A percentile compares a stretch with the other conserved stretches of the same genome.
Conservation (phyloP, 2,329 filamentous ascomycete species). For the Trichoderma sp. region DNA sequence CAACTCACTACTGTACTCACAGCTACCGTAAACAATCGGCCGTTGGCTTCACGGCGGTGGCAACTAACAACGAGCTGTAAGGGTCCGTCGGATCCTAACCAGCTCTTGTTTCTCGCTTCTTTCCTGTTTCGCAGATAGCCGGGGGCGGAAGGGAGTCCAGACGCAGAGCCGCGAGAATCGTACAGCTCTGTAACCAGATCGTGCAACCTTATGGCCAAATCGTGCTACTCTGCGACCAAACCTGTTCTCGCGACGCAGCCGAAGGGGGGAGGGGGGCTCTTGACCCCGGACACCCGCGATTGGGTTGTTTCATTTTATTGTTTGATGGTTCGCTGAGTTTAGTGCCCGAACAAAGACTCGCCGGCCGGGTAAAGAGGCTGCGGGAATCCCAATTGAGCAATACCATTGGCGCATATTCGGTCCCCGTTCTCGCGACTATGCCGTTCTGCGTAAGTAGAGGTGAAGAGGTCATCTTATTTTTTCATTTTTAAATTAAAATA, state of each 20-base stretch:
- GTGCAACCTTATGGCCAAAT: conserved; percentile 12
- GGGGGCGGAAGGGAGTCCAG: not conserved
- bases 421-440: not conserved
- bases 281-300: conserved; percentile 17
- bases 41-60: not conserved
- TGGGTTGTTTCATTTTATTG: conserved; percentile 23
- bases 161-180: not conserved
- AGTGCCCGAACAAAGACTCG: conserved; percentile 7
- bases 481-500: conserved; percentile 5
- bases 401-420: conserved; percentile 5
- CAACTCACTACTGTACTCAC: not conserved
- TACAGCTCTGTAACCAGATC: not conserved
- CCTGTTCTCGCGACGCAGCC: conserved; percentile 19
- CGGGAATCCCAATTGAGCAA: conserved; percentile 12
- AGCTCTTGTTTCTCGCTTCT: not conserved
- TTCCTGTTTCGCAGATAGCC: not conserved
- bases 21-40: not conserved
- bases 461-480: not conserved
- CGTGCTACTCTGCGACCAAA: conserved; percentile 18
- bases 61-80: not conserved
- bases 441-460: conserved; percentile 8
- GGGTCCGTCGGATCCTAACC: not conserved
- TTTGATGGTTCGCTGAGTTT: conserved; percentile 1
- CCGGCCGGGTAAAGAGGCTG: conserved; percentile 13
- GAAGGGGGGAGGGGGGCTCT: conserved; percentile 13